These are phyloP conservation scores for Lupinus albus DNA, from an alignment of 306 rosid genomes.

Conservation along the genomic window DNA sequence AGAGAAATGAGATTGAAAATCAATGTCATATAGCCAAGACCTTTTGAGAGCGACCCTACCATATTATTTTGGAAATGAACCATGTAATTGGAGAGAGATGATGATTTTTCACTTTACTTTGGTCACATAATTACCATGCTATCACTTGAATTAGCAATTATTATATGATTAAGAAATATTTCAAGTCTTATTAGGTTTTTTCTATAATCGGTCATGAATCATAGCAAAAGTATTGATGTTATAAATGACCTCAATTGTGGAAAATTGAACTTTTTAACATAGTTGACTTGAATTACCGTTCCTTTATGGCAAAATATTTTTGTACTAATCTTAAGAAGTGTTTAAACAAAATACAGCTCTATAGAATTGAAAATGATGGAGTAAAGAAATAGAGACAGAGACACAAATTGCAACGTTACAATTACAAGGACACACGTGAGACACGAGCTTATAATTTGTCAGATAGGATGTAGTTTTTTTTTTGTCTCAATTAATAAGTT, in stretches of 20 bases:
- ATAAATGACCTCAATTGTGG: constrained; percentile 5
- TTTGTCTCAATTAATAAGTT: no score
- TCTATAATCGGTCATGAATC: constrained; percentile 6
- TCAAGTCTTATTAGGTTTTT: not conserved
- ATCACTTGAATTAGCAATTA: constrained; percentile 32
- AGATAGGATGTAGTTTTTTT: no score
- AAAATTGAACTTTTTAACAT: constrained; percentile 11
- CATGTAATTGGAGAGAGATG: constrained; percentile 36
- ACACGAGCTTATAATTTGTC: no score
- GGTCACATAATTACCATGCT: constrained; percentile 17
- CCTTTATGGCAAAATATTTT: not conserved
- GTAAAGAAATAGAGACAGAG: not conserved
- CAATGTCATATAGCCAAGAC: constrained; percentile 58
- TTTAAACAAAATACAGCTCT: not conserved
- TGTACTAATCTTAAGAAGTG: constrained; percentile 9
- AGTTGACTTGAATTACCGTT: constrained; percentile 7
- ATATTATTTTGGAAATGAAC: constrained; percentile 52
- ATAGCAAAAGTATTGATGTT: not conserved
- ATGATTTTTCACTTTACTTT: constrained; percentile 29
- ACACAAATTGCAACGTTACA: constrained; percentile 28
- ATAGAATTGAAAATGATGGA: constrained; percentile 15
- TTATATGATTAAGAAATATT: constrained; percentile 12
- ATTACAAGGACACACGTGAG: not conserved
- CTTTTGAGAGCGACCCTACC: constrained; percentile 52
- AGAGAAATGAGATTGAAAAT: constrained; percentile 63